Base-by-base conservation (phyloP, 2,329 filamentous ascomycete species). In the Pseudogymnoascus sp. region DNA sequence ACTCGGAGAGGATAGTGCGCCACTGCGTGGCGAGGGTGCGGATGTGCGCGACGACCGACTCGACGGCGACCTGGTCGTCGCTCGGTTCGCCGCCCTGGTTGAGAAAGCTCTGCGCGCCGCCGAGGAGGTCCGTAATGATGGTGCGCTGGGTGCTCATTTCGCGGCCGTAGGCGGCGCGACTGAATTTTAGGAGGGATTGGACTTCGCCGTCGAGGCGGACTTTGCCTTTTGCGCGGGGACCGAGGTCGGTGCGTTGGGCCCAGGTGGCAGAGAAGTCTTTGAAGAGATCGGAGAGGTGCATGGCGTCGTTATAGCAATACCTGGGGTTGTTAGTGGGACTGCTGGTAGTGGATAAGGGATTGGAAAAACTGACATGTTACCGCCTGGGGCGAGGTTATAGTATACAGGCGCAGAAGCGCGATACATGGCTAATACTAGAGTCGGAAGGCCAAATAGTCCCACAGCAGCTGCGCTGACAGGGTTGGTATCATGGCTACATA, bases 381-480 rank as follows among this genome's bases (percentile, higher is more conserved):
- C 84, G 21, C 80, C 81, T 12, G 75, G 73, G 37, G 83, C 77
- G 12, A 82, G 75, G 0, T 82, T 77, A 69, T 94, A 94, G 67
- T 88, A 89, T 61, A 87, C 82, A 0, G 86, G 83, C 4, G 89
- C 87, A 2, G 90, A 83, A 3, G 89, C 88, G 57, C 89, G 79
- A 71, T 91, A 94, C 73, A 92, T 82, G n/a, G 88, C 88, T 41
- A 94, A 75, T 1, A 85, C 79, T 15, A 90, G 80, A 0, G 84
- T 87, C 1, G 89, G 89, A 3, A 94, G 74, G 34, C 79, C 80
- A 67, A 90, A 90, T 0, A 94, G 75, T 0, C 85, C 88, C 6
- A 81, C 76, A 0, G 85, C 86, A 3, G 86, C 87, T 10, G 85
- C 76, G 0, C 84, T 80, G 57, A 92, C 83, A 0, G 85, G 80